Conservation (phyloP, 768 basidiomycete species). For the Hericium rajendrae region DNA sequence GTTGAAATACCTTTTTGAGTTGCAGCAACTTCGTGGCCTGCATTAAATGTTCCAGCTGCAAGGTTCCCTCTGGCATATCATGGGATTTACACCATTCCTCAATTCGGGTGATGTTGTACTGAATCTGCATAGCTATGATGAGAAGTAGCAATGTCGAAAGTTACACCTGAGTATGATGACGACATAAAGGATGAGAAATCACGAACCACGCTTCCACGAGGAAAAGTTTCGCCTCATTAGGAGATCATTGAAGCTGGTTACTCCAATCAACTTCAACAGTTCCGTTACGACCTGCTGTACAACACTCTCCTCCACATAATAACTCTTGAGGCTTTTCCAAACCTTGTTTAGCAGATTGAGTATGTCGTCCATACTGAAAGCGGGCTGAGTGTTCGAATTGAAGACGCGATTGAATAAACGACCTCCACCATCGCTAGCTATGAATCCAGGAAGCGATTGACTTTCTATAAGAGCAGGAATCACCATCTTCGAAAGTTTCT, state of each 20-base stretch:
- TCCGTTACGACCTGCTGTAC: conserved; percentile 94
- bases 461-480: conserved; percentile 98
- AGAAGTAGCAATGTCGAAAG: neutral
- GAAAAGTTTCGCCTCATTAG: conserved; percentile 98
- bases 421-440: conserved; percentile 88
- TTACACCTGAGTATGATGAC: neutral
- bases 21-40: conserved; percentile 98
- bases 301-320: conserved; percentile 96
- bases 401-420: conserved; percentile 90
- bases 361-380: conserved; percentile 98
- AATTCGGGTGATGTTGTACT: conserved; percentile 96
- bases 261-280: conserved; percentile 89
- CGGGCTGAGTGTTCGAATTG: conserved; percentile 76
- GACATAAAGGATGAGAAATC: neutral
- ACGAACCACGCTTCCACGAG: conserved; percentile 96
- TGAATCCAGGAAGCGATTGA: conserved; percentile 95
- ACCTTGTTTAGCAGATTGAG: conserved; percentile 94
- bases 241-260: conserved; percentile 96
- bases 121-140: conserved; percentile 92
- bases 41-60: conserved; percentile 98
- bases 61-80: conserved; percentile 96
- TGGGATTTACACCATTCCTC: conserved; percentile 99
- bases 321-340: conserved; percentile 96
- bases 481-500: conserved; percentile 92
- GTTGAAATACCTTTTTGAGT: conserved; percentile 74